phyloP scores from a whole-genome alignment of 176 grass and related monocot genomes.

The Typha latifolia region DNA sequence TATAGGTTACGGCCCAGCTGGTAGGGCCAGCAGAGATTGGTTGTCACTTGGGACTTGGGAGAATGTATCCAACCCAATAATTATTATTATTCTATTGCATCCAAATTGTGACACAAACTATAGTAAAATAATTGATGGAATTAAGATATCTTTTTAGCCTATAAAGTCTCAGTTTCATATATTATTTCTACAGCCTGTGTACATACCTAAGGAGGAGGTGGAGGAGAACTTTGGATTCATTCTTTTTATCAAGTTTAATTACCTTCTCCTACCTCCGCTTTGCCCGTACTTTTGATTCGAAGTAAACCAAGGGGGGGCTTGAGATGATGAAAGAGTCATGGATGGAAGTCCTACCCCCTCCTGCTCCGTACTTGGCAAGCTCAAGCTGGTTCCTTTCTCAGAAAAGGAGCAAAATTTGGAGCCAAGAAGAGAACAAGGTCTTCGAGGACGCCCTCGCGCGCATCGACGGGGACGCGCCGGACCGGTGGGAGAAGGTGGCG shows the following conservation, averaged over 20 bases:
- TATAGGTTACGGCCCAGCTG: too few species aligned
- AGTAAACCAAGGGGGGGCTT: too few species aligned
- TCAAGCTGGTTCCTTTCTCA: slow-evolving; percentile 32
- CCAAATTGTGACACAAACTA: too few species aligned
- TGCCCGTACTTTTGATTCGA: too few species aligned
- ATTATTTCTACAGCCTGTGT: too few species aligned
- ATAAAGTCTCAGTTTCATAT: too few species aligned
- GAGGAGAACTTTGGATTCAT: neutral
- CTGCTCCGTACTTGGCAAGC: slow-evolving; percentile 36
- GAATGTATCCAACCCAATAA: too few species aligned
- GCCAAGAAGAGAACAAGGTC: slow-evolving; percentile 70
- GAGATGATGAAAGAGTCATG: slow-evolving; percentile 70
- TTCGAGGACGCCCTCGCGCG: slow-evolving; percentile 74
- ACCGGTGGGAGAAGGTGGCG: slow-evolving; percentile 63
- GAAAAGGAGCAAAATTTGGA: slow-evolving; percentile 39
- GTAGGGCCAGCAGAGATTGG: too few species aligned
- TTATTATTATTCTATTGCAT: too few species aligned
- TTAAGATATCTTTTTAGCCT: too few species aligned
- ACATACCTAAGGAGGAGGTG: neutral
- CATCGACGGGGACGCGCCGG: slow-evolving; percentile 51
- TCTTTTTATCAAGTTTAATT: neutral
- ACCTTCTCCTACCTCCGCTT: neutral
- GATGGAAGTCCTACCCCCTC: slow-evolving; percentile 58
- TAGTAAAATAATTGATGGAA: too few species aligned
- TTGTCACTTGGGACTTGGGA: too few species aligned